Conservation (phyloP, 306 rosid species). For the Sesbania bispinosa region DNA sequence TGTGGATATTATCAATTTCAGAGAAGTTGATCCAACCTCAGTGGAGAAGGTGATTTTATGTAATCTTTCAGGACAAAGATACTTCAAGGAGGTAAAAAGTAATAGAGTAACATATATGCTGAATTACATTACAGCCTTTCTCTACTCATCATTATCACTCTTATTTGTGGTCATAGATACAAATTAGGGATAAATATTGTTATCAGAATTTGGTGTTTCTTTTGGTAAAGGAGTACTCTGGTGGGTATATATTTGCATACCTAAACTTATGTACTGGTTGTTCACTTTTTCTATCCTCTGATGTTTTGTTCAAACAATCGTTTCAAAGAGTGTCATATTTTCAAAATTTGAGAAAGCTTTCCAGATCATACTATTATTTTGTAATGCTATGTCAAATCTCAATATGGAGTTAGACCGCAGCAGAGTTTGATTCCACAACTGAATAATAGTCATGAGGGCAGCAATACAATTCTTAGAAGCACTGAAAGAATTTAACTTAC, state of each 20-base stretch:
- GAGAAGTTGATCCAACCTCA: conserved; percentile 50
- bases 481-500: not conserved
- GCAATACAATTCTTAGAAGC: not conserved
- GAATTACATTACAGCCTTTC: conserved; percentile 3
- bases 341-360: not conserved
- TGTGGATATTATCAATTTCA: conserved; percentile 32
- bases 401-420: not conserved
- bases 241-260: conserved; percentile 27
- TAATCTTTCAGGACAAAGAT: conserved; percentile 15
- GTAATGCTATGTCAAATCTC: not conserved
- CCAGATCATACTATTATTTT: not conserved
- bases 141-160: conserved; percentile 2
- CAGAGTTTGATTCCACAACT: not conserved
- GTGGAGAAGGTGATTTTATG: conserved; percentile 55
- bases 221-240: conserved; percentile 8
- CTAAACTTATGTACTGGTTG: conserved; percentile 3
- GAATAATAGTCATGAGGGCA: no score
- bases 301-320: conserved; percentile 13
- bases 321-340: not conserved
- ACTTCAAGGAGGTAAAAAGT: conserved; percentile 27
- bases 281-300: not conserved
- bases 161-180: conserved; percentile 15
- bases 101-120: not conserved
- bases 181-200: conserved; percentile 18
- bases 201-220: conserved; percentile 14